Percentiles rank a stretch among this genome's conserved stretches.
Evolutionary conservation across 1,284 basidiomycete genomes (phyloP).

Genomic region (Singerocomus rubriflavus): DNA sequence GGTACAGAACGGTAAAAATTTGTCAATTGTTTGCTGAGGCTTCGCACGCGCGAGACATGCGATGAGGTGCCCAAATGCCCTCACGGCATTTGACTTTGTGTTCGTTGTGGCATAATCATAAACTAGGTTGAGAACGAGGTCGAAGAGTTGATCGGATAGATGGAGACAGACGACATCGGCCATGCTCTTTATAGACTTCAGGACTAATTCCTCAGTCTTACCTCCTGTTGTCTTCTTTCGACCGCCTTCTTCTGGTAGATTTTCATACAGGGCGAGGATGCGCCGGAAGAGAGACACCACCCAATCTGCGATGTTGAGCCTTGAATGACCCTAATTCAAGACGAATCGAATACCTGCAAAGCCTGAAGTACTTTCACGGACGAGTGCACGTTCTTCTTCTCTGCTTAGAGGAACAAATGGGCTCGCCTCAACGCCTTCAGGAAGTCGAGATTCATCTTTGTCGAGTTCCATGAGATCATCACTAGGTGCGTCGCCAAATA

Average conservation of each 20-base stretch:
- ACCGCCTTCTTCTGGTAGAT: conserved; percentile 92
- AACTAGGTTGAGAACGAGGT: conserved; percentile 82
- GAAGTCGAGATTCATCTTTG: conserved; percentile 41
- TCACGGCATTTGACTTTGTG: conserved; percentile 84
- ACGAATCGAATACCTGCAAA: conserved; percentile 60
- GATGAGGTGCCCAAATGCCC: conserved; percentile 88
- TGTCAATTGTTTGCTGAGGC: conserved; percentile 74
- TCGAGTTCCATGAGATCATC: conserved; percentile 58
- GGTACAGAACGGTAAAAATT: conserved; percentile 79
- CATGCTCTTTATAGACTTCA: conserved; percentile 81
- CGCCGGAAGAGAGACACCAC: conserved; percentile 84
- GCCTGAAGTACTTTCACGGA: conserved; percentile 73
- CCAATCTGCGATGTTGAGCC: conserved; percentile 62
- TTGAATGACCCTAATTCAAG: conserved; percentile 1
- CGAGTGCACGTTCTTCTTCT: conserved; percentile 72
- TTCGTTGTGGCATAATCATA: conserved; percentile 87
- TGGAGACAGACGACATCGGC: conserved; percentile 86
- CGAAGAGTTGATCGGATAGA: conserved; percentile 85
- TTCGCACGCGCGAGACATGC: conserved; percentile 82
- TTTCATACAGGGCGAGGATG: conserved; percentile 86
- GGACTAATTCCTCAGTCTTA: conserved; percentile 80
- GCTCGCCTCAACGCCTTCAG: conserved; percentile 54
- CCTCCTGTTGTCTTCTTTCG: conserved; percentile 80
- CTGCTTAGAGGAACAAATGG: conserved; percentile 50
- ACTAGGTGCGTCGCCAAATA: conserved; percentile 50